Base-by-base conservation (phyloP, 1,284 basidiomycete genomes). In the Xerocomus minutiporus region DNA sequence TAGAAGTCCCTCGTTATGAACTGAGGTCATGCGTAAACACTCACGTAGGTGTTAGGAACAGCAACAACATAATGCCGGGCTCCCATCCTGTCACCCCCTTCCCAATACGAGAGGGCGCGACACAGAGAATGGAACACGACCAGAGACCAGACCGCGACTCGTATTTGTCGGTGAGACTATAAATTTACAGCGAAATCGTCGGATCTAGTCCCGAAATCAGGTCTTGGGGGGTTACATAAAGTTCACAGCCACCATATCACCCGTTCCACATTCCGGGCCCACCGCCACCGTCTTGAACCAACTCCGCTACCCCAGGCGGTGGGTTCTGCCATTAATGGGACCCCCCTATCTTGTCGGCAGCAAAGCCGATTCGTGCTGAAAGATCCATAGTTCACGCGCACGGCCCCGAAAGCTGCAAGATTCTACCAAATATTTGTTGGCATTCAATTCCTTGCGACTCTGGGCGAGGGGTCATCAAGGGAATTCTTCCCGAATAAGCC, bases 51-150 rank as follows among this genome's bases (percentile, higher is more conserved):
- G 28, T 17, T 42, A 42, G 41, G 41, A 50, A 34, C 32, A 20
- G 34, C 53, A 38, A 35, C 15, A 48, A 34, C 15, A 38, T 23
- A 28, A 38, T 35, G 15, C 39, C 32, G 31, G 36, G 41, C 48
- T 39, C 50, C 55, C 29, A 20, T 49, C 13, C 32, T 11, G 25
- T 28, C 41, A 8, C 26, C 9, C 12, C 20, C 34, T 29, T 26
- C 25, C 12, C 35, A 43, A 26, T 29, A 53, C 44, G 29, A 60
- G 50, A 41, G 23, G 28, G 17, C 15, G 31, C 31, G 40, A 38
- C 32, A 29, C 40, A 51, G 29, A 56, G 55, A 64, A 64, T 63
- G 61, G 61, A 66, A 50, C 36, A 9, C 17, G 17, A 5, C n/a
- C 35, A 46, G 41, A 38, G 13, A 35, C 57, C 60, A 63, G 56